Percentiles rank a stretch among this genome's conserved stretches.
These are phyloP conservation scores for Hanseniaspora nectarophila DNA, from an alignment of 805 yeast species.

Conservation along the genomic window DNA sequence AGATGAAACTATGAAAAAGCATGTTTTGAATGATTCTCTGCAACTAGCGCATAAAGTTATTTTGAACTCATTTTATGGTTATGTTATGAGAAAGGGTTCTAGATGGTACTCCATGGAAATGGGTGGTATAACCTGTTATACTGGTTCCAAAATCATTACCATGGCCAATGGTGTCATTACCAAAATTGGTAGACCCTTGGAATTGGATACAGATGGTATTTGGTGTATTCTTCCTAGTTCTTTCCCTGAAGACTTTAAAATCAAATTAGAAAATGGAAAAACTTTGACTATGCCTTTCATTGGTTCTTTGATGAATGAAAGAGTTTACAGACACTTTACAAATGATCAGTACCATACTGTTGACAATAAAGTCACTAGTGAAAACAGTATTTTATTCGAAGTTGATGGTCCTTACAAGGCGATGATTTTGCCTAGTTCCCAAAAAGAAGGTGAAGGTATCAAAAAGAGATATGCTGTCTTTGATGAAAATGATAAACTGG, in stretches of 20 bases:
- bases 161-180: constrained; percentile 90
- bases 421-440: constrained; percentile 92
- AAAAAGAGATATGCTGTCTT: constrained; percentile 96
- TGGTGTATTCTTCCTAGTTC: constrained; percentile 95
- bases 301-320: constrained; percentile 87
- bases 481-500: constrained; percentile 84
- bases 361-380: constrained; percentile 57
- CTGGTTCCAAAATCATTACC: constrained; percentile 96
- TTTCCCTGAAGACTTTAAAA: constrained; percentile 78
- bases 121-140: constrained; percentile 98
- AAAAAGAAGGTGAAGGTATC: constrained; percentile 93
- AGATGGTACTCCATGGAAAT: constrained; percentile 99
- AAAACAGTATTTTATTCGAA: constrained; percentile 91
- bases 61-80: constrained; percentile 91
- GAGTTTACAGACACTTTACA: constrained; percentile 83
- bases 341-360: constrained; percentile 89
- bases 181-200: constrained; percentile 86
- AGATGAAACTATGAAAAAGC: constrained; percentile 92
- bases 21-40: constrained; percentile 82
- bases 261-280: constrained; percentile 67
- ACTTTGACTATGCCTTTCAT: constrained; percentile 74
- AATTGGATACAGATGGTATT: constrained; percentile 96
- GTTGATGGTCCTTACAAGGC: constrained; percentile 98
- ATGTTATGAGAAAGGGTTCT: constrained; percentile 97
- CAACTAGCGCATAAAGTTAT: constrained; percentile 96